A percentile compares a stretch with the other conserved stretches of the same genome.
phyloP scores from a whole-genome alignment of 176 grass and related monocot genomes.

The Pontederia crassipes region DNA sequence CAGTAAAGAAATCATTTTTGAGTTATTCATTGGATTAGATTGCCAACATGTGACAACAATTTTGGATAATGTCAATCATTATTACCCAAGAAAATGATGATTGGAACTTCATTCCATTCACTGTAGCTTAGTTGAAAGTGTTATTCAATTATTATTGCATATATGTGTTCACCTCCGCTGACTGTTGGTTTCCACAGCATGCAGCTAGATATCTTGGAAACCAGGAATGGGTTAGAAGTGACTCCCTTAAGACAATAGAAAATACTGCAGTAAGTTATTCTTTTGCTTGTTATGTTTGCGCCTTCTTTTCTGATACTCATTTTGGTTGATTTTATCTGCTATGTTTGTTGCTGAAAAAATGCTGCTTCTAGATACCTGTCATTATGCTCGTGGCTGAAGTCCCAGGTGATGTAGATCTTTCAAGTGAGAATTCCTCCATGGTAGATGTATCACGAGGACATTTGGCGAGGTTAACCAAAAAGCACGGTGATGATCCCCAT shows the following conservation, averaged over 20 bases:
- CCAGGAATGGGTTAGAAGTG: slow-evolving; percentile 96
- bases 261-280: slow-evolving; percentile 64
- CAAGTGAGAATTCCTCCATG: slow-evolving; percentile 55
- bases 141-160: background rate
- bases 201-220: slow-evolving; percentile 88
- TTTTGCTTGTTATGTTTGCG: slow-evolving; percentile 18
- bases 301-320: slow-evolving; percentile 1
- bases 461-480: slow-evolving; percentile 34
- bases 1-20: no score
- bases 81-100: no score
- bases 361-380: slow-evolving; percentile 74
- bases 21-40: no score
- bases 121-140: no score
- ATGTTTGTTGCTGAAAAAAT: background rate
- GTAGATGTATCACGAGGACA: slow-evolving; percentile 57
- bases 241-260: slow-evolving; percentile 97
- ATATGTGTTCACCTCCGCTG: background rate
- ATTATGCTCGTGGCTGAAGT: slow-evolving; percentile 91
- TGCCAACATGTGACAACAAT: no score
- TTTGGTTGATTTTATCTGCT: slow-evolving; percentile 18
- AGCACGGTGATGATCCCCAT: slow-evolving; percentile 37
- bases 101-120: no score
- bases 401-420: slow-evolving; percentile 67
- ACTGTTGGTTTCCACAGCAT: slow-evolving; percentile 45
- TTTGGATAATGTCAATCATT: no score